Evolutionary conservation across 1,284 basidiomycete genomes (phyloP).

Genomic region (Neonothopanus nambi): DNA sequence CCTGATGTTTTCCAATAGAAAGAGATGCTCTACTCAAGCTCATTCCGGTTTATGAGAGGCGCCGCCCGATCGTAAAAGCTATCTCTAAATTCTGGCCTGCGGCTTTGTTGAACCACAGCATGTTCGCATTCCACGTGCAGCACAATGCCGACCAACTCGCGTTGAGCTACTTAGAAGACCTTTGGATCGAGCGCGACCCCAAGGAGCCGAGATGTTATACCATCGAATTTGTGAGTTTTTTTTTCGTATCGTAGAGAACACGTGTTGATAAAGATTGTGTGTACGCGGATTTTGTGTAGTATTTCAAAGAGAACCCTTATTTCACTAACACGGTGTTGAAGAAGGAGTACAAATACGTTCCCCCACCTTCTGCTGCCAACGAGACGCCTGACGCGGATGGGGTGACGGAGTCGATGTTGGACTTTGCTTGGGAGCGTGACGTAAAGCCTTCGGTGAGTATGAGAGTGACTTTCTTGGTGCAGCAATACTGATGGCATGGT

Average conservation of each 20-base stretch:
- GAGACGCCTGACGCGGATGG: constrained; percentile 71
- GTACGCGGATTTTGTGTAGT: constrained; percentile 48
- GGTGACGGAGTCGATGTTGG: constrained; percentile 70
- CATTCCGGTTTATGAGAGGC: constrained; percentile 63
- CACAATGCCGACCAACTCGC: constrained; percentile 73
- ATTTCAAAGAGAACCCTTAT: constrained; percentile 83
- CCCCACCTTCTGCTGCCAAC: constrained; percentile 50
- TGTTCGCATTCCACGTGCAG: constrained; percentile 62
- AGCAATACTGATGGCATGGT: constrained; percentile 4
- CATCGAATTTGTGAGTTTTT: constrained; percentile 76
- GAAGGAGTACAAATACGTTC: constrained; percentile 75
- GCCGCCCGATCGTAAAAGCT: constrained; percentile 61
- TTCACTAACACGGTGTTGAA: constrained; percentile 73
- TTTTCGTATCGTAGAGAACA: background rate
- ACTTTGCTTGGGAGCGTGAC: constrained; percentile 78
- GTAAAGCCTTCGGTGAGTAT: constrained; percentile 59
- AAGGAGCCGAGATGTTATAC: constrained; percentile 72
- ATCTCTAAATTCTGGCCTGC: constrained; percentile 80
- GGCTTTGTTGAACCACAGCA: constrained; percentile 68
- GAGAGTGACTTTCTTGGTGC: background rate
- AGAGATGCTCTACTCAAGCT: constrained; percentile 58
- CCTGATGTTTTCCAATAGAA: constrained; percentile 42
- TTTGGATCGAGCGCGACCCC: constrained; percentile 73
- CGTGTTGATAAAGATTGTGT: background rate
- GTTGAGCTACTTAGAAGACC: constrained; percentile 73